Evolutionary conservation across 176 grass and related monocot genomes (phyloP), one percentile per base, ranked within the genome.

Genomic region (Paspalum notatum): DNA sequence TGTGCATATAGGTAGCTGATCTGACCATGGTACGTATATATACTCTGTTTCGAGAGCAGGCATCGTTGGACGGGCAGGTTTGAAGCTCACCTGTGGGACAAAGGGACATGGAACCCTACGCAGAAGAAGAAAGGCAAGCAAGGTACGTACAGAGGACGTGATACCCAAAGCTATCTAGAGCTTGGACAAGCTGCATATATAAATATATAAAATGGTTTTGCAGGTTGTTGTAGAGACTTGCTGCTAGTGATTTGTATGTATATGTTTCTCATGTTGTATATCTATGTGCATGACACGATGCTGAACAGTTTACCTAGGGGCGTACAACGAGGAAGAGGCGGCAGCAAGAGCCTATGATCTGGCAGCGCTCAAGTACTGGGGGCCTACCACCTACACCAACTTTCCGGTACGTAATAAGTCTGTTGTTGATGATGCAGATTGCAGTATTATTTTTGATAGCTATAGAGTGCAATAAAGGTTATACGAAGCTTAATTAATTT

Each of bases 101-200:
- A 91, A 42, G 88, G 80, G 39, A 91, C 91, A 0, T 94, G 91
- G 88, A 94, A 94, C 77, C 83, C 91, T 26, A 88, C 88, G 4
- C 91, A 94, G 49, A 94, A 85, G 79, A 94, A 91, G 71, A 94
- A 91, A 68, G 91, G 91, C 9, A 94, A 91, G 47, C 91, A 94
- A 86, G 91, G 91, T 87, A 73, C 0, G 37, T 24, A 32, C 32
- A 32, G 32, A 32, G 2, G 32, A 45, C 6, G 17, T 66, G 47
- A 45, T 11, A 20, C 9, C 37, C 12, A 9, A 40, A 9, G n/a
- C n/a, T n/a, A n/a, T n/a, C n/a, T n/a, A n/a, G n/a, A n/a, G n/a
- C n/a, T n/a, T n/a, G n/a, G n/a, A 65, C 32, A 40, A 18, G 62
- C 37, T 26, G 22, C 6, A 6, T 42, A 53, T 18, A 6, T 18